phyloP scores from a whole-genome alignment of 2,329 filamentous ascomycete species.

The Alternaria alternata region DNA sequence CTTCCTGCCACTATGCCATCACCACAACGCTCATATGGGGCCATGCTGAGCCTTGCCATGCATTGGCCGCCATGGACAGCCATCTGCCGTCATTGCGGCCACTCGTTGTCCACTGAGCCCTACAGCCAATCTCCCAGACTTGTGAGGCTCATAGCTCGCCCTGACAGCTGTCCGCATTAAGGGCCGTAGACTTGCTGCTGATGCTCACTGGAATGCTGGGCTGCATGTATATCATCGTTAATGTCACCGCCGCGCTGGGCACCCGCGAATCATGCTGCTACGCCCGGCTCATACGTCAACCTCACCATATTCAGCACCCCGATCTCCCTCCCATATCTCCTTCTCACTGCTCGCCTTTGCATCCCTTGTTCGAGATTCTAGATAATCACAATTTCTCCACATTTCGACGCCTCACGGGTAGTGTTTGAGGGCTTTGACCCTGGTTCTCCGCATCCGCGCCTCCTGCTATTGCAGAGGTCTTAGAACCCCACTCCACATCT shows the following conservation, averaged over 20 bases:
- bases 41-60: slow-evolving; percentile 34
- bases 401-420: slow-evolving; percentile 37
- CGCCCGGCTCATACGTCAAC: slow-evolving; percentile 16
- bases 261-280: slow-evolving; percentile 15
- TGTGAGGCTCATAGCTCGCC: slow-evolving; percentile 29
- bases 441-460: slow-evolving; percentile 41
- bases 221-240: slow-evolving; percentile 37
- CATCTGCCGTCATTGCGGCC: slow-evolving; percentile 32
- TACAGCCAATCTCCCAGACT: slow-evolving; percentile 23
- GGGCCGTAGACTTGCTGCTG: slow-evolving; percentile 34
- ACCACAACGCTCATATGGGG: slow-evolving; percentile 26
- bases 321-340: slow-evolving; percentile 16
- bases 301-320: slow-evolving; percentile 11
- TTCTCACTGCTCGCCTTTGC: slow-evolving; percentile 13
- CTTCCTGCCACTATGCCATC: slow-evolving; percentile 33
- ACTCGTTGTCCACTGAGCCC: slow-evolving; percentile 25
- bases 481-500: slow-evolving; percentile 34
- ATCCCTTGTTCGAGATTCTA: slow-evolving; percentile 36
- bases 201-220: slow-evolving; percentile 31
- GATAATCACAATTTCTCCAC: slow-evolving; percentile 24
- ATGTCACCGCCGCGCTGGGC: slow-evolving; percentile 36
- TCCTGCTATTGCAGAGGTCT: slow-evolving; percentile 43
- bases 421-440: slow-evolving; percentile 50
- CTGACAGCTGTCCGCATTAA: slow-evolving; percentile 31
- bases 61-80: slow-evolving; percentile 37